Evolutionary conservation across 495 filamentous ascomycete species (phyloP).

Genomic region (Pseudevernia furfuracea): DNA sequence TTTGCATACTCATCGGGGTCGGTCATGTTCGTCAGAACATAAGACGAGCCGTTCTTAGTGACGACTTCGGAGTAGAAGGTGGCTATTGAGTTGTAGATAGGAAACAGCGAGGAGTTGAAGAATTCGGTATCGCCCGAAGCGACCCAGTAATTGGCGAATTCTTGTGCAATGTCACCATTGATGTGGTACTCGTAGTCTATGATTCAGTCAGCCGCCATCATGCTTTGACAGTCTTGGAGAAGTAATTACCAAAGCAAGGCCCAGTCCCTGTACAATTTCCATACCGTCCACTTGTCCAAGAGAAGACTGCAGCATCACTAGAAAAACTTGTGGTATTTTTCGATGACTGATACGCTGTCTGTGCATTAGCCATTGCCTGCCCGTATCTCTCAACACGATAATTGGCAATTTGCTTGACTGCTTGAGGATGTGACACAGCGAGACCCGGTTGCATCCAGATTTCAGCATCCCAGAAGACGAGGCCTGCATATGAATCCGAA

Average conservation of each 20-base stretch:
- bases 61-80: constrained; percentile 50
- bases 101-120: constrained; percentile 47
- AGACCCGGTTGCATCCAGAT: constrained; percentile 63
- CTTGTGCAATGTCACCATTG: constrained; percentile 66
- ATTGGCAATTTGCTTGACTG: constrained; percentile 49
- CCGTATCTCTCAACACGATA: constrained; percentile 47
- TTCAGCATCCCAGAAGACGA: constrained; percentile 61
- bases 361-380: constrained; percentile 47
- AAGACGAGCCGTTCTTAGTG: constrained; percentile 45
- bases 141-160: constrained; percentile 54
- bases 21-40: constrained; percentile 61
- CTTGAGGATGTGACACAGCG: constrained; percentile 49
- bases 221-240: constrained; percentile 13
- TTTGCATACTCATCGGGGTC: constrained; percentile 78
- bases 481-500: constrained; percentile 55
- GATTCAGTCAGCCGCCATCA: not conserved
- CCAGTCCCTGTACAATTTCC: constrained; percentile 61
- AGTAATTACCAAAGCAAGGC: constrained; percentile 55
- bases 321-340: constrained; percentile 48
- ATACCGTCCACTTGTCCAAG: constrained; percentile 57
- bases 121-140: constrained; percentile 49
- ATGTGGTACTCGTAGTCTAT: constrained; percentile 46
- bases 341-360: constrained; percentile 39
- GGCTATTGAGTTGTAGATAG: constrained; percentile 52
- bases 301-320: constrained; percentile 47